phyloP scores from a whole-genome alignment of 1,284 basidiomycete species.

The Puccinia sorghi region DNA sequence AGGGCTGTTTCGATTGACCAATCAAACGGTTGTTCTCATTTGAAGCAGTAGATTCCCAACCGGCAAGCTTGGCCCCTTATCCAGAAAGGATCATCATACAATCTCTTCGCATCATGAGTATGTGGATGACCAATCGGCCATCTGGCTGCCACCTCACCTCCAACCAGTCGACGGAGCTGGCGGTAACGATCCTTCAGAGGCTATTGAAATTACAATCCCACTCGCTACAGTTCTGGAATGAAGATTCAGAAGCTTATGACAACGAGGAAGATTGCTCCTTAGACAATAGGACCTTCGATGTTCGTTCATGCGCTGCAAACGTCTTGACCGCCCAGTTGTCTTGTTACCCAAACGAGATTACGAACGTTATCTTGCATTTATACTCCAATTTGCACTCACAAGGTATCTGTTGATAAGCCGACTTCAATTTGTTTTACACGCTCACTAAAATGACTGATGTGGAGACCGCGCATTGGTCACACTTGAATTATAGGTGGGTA shows the following conservation, averaged over 20 bases:
- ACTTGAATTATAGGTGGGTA: conserved; percentile 9
- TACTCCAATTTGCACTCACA: conserved; percentile 12
- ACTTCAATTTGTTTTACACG: neutral
- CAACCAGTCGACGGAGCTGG: conserved; percentile 30
- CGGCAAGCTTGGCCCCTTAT: conserved; percentile 18
- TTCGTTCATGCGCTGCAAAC: conserved; percentile 36
- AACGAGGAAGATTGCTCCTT: conserved; percentile 38
- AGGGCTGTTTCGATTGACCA: neutral
- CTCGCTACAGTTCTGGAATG: conserved; percentile 41
- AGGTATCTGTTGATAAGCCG: conserved; percentile 20
- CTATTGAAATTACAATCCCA: conserved; percentile 32
- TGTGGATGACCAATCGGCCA: conserved; percentile 10
- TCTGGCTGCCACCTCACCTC: conserved; percentile 13
- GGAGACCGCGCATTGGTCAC: neutral
- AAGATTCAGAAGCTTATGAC: conserved; percentile 43
- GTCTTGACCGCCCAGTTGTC: conserved; percentile 21
- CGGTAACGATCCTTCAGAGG: conserved; percentile 20
- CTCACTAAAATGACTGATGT: conserved; percentile 9
- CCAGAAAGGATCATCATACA: conserved; percentile 42
- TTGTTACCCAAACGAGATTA: conserved; percentile 32
- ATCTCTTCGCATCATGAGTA: conserved; percentile 43
- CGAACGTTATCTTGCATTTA: conserved; percentile 28
- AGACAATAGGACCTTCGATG: conserved; percentile 34
- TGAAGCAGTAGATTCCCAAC: conserved; percentile 33
- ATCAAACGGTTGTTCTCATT: neutral